A percentile compares a stretch with the other conserved stretches of the same genome.
Conservation (phyloP, 1,284 basidiomycete species). For the Ustanciosporium gigantosporum region DNA sequence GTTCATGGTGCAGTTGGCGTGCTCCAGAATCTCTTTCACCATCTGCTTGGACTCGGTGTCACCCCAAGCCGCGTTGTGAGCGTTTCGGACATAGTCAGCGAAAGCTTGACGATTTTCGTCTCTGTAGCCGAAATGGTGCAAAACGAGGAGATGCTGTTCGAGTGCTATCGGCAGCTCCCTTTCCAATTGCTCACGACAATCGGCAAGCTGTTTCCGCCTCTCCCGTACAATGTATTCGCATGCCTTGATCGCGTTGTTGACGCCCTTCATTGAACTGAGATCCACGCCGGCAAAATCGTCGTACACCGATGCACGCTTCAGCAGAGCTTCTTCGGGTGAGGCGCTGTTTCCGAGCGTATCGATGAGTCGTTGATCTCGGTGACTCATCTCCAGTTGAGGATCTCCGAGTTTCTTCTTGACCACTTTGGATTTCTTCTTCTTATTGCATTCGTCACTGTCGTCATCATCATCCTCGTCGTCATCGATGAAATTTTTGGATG, state of each 20-base stretch:
- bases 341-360: conserved; percentile 85
- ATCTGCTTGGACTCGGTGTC: conserved; percentile 74
- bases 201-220: conserved; percentile 75
- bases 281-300: conserved; percentile 42
- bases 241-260: conserved; percentile 73
- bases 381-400: conserved; percentile 59
- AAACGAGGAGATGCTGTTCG: conserved; percentile 63
- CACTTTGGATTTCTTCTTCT: conserved; percentile 10
- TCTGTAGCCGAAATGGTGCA: conserved; percentile 70
- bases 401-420: conserved; percentile 26
- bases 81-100: conserved; percentile 73
- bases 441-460: not conserved
- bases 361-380: conserved; percentile 83
- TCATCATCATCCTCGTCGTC: no score
- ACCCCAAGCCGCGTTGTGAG: conserved; percentile 66
- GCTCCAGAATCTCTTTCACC: conserved; percentile 68
- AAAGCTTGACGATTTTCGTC: conserved; percentile 74
- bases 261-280: conserved; percentile 28
- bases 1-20: conserved; percentile 60
- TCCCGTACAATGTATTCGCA: conserved; percentile 87
- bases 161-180: conserved; percentile 70
- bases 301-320: conserved; percentile 39
- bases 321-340: conserved; percentile 64
- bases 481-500: no score
- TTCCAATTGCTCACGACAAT: conserved; percentile 76